A percentile compares a stretch with the other conserved stretches of the same genome.
phyloP scores from a whole-genome alignment of 2,329 filamentous ascomycete species.

The Grosmannia clavigera region DNA sequence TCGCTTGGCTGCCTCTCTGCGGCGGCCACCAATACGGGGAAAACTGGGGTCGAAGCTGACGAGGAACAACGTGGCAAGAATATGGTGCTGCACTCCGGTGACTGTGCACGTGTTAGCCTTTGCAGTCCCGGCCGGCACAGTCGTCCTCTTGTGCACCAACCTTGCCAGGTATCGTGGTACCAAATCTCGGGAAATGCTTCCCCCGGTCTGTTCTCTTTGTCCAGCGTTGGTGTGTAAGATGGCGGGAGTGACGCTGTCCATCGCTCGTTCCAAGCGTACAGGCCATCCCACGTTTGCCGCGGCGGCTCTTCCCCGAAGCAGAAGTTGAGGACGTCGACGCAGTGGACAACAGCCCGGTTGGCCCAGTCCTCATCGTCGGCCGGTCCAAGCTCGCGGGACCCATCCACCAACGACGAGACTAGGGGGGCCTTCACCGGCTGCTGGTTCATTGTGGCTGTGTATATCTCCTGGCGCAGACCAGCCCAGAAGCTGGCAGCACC shows the following conservation, averaged over 20 bases:
- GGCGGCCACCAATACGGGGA: conserved; percentile 33
- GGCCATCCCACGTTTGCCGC: conserved; percentile 26
- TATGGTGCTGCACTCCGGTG: conserved; percentile 47
- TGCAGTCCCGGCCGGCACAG: too few species aligned
- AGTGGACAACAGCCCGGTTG: conserved; percentile 48
- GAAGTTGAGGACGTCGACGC: conserved; percentile 51
- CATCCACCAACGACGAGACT: conserved; percentile 35
- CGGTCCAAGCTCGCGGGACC: conserved; percentile 27
- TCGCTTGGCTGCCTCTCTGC: conserved; percentile 7
- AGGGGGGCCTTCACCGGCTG: conserved; percentile 35
- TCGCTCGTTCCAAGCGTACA: conserved; percentile 30
- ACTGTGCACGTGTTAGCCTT: conserved; percentile 22
- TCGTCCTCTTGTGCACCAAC: conserved; percentile 15
- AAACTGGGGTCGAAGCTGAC: conserved; percentile 41
- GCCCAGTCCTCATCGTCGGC: conserved; percentile 44
- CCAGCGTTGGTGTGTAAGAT: conserved; percentile 43
- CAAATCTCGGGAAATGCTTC: conserved; percentile 45
- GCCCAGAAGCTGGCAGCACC: conserved; percentile 45
- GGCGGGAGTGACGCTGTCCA: conserved; percentile 35
- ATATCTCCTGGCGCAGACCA: conserved; percentile 46
- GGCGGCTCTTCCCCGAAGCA: conserved; percentile 38
- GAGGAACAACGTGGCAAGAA: conserved; percentile 44
- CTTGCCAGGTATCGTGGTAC: conserved; percentile 42
- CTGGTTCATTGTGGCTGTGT: conserved; percentile 38
- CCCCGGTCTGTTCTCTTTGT: conserved; percentile 22